Evolutionary conservation across 2,329 filamentous ascomycete genomes (phyloP).

Genomic region (Phaeosphaeriaceae sp.): DNA sequence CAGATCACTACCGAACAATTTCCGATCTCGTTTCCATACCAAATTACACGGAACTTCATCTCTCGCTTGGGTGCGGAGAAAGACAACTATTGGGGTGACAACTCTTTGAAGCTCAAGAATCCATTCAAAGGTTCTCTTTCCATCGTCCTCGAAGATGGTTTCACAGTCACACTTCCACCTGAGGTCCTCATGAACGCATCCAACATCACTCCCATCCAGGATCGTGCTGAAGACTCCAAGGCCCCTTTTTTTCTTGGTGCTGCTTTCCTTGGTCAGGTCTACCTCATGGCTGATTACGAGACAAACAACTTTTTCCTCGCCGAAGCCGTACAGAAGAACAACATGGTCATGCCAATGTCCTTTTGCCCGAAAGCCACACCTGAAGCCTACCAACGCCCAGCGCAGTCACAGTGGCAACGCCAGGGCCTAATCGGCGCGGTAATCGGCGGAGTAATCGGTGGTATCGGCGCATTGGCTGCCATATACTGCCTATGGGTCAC

Average conservation of each 20-base stretch:
- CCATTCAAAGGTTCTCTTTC: conserved; percentile 50
- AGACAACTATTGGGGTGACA: conserved; percentile 47
- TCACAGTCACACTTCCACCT: conserved; percentile 48
- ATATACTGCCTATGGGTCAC: conserved; percentile 38
- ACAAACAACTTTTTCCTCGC: conserved; percentile 50
- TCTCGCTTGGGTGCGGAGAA: conserved; percentile 41
- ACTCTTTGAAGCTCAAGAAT: conserved; percentile 45
- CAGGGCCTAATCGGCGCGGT: conserved; percentile 49
- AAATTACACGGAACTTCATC: conserved; percentile 51
- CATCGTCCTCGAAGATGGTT: conserved; percentile 49
- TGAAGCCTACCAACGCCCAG: conserved; percentile 36
- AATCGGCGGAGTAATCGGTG: conserved; percentile 47
- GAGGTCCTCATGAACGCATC: conserved; percentile 49
- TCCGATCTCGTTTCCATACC: conserved; percentile 49
- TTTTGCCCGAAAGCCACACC: conserved; percentile 50
- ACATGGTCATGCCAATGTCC: conserved; percentile 50
- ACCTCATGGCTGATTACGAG: conserved; percentile 54
- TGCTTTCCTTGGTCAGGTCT: conserved; percentile 52
- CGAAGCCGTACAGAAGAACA: conserved; percentile 46
- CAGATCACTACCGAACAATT: conserved; percentile 53
- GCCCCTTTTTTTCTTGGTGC: conserved; percentile 47
- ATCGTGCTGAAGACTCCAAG: conserved; percentile 33
- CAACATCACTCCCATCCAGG: conserved; percentile 46
- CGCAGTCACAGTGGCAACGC: conserved; percentile 36
- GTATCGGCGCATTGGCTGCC: conserved; percentile 36